Conservation (phyloP, 2,329 filamentous ascomycete genomes). For the Arthrobotrys musiformis region DNA sequence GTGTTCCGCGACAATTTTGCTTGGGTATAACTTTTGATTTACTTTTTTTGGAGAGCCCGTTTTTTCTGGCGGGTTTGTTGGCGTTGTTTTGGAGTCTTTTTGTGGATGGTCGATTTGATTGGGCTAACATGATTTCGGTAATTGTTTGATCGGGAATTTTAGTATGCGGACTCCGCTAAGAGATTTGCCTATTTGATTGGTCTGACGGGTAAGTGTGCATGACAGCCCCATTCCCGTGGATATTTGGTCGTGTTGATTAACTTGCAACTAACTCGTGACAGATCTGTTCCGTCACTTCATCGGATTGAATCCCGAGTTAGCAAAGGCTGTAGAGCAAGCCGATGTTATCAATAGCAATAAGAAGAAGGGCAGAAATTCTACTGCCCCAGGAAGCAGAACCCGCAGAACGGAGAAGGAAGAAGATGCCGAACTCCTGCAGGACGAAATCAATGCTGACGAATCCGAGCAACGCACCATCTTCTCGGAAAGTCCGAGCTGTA, state of each 20-base stretch:
- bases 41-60: constrained; percentile 41
- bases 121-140: constrained; percentile 46
- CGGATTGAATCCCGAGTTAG: constrained; percentile 94
- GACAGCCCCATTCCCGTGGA: not conserved
- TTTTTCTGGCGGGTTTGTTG: constrained; percentile 46
- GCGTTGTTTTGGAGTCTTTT: constrained; percentile 43
- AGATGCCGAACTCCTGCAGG: constrained; percentile 85
- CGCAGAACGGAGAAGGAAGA: constrained; percentile 97
- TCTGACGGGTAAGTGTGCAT: constrained; percentile 69
- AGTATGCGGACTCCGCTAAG: constrained; percentile 60
- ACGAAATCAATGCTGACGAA: constrained; percentile 87
- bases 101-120: constrained; percentile 30
- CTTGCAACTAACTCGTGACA: not conserved
- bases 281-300: constrained; percentile 99
- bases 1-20: constrained; percentile 51
- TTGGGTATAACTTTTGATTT: constrained; percentile 46
- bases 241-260: constrained; percentile 45
- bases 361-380: constrained; percentile 92
- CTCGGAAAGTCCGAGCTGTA: constrained; percentile 85
- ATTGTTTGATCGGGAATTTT: constrained; percentile 55
- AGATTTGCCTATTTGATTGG: constrained; percentile 95
- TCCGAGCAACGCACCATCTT: constrained; percentile 79
- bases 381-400: constrained; percentile 74
- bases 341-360: constrained; percentile 69
- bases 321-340: constrained; percentile 68